Evolutionary conservation across 2,329 filamentous ascomycete genomes (phyloP).

Genomic region (Diaporthe humulicola): DNA sequence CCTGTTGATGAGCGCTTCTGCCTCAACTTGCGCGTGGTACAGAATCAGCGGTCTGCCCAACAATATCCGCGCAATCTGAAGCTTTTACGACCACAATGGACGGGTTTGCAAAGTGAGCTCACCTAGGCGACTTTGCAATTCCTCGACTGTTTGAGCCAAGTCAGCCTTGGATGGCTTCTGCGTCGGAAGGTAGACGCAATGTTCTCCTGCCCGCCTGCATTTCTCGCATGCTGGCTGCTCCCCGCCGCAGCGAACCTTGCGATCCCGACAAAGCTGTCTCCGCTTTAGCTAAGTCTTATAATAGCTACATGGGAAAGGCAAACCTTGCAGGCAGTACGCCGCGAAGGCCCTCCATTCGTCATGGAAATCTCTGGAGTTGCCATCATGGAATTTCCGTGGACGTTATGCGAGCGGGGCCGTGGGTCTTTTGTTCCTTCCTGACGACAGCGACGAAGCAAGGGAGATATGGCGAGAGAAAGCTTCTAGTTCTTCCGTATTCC

Average conservation of each 20-base stretch:
- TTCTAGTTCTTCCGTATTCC: too few relatives aligned
- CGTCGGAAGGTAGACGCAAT: background rate
- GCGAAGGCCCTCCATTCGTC: background rate
- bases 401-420: background rate
- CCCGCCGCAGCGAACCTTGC: conserved; percentile 9
- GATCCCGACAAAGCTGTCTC: background rate
- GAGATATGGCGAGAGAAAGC: background rate
- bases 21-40: background rate
- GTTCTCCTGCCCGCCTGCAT: background rate
- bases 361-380: background rate
- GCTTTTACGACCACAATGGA: too few relatives aligned
- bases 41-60: background rate
- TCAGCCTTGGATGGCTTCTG: conserved; percentile 12
- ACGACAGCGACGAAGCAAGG: background rate
- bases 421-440: background rate
- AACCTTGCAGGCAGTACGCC: conserved; percentile 8
- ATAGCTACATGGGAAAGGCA: background rate
- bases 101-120: background rate
- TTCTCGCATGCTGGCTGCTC: conserved; percentile 10
- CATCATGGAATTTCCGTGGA: background rate
- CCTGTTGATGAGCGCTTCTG: background rate
- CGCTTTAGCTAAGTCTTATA: background rate
- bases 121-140: conserved; percentile 1
- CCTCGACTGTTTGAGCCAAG: background rate
- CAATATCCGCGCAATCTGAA: too few relatives aligned